Evolutionary conservation across 2,329 filamentous ascomycete genomes (phyloP), one percentile per base, ranked within the genome.

Genomic region (Achaetomium macrosporum): DNA sequence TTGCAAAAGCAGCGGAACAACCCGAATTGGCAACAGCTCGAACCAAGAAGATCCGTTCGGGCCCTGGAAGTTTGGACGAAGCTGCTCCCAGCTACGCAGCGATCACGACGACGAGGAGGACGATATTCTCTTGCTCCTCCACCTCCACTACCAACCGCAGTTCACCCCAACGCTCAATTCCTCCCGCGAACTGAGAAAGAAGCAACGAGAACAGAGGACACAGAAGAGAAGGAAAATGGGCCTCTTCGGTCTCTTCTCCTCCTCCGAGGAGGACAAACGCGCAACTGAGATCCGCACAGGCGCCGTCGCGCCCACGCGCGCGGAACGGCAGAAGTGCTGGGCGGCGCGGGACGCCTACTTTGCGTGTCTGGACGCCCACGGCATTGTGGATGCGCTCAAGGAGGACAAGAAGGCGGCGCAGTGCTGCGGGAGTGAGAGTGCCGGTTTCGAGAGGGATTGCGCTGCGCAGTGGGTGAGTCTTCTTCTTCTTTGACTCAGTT

Each of bases 281-380:
- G 76, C 73, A 61, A 71, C 77, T 57, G 76, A 77, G 60, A 74
- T 82, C 61, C 78, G 79, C 67, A 69, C 70, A 57, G 80, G 80
- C 62, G 69, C 73, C 59, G 76, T 91, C 64, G 90, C 91, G 5
- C 93, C 93, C n/a, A 88, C 89, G 66, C 85, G 92, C 59, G 82
- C 79, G 58, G 88, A 91, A 69, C 85, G 93, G 65, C 77, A 83
- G 63, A 77, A 81, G 65, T 99, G 93, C 81, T 99, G 92, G 87
- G 87, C 90, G 64, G 84, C 87, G 43, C 84, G 93, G 61, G 93
- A 99, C 73, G 72, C 73, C 58, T 97, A 93, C 78, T 97, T 95
- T 71, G 73, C 76, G 60, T 99, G 93, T 66, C 79, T 99, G 42
- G 90, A 97, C 71, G 79, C 79, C 60, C 78, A 90, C 74, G 74